Evolutionary conservation across 1,284 basidiomycete genomes (phyloP), one percentile per base, ranked within the genome.

Genomic region (Cutaneotrichosporon mucoides): DNA sequence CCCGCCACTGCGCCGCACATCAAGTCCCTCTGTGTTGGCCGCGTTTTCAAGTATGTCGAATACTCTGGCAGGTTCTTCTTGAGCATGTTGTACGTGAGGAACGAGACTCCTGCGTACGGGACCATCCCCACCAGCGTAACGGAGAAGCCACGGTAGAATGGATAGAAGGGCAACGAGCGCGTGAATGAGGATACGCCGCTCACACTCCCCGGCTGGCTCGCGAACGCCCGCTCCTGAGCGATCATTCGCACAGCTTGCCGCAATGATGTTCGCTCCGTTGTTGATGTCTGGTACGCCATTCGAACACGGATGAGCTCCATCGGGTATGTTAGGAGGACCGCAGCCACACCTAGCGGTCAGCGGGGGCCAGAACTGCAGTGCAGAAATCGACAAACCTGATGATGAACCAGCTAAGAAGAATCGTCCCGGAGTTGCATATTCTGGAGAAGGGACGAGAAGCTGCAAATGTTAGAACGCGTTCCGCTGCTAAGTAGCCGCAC

Each of bases 91-190:
- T 92, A 97, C 16, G 88, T 87, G 56, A 99, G 84, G 81, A 99
- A 99, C 10, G 90, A 92, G 1, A 92, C 93, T 7, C 96, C 96
- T 1, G 94, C 93, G 71, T 99, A 99, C 0, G 96, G 96, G 15
- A 99, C 82, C 86, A 98, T 98, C 45, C 93, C 93, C 24, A 85
- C 76, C 46, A 96, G 79, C n/a, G 91, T 92, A 40, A 94, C 89
- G 9, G 87, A 86, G 78, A 99, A 98, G 7, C 96, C 96, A 37
- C 96, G 88, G 75, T 99, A 99, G 78, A 91, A 85, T 15, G 79
- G 73, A 52, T 76, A 71, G 55, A 80, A 62, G 0, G 74, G 77
- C 33, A 76, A 65, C 15, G 75, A 70, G 47, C 75, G 67, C 45
- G 77, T 71, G 64, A 82, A 79, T 63, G 64, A 77, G 3, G 71